Conservation (phyloP, 192 early-diverging fungal genomes). For the Thoreauomyces humboldtii region DNA sequence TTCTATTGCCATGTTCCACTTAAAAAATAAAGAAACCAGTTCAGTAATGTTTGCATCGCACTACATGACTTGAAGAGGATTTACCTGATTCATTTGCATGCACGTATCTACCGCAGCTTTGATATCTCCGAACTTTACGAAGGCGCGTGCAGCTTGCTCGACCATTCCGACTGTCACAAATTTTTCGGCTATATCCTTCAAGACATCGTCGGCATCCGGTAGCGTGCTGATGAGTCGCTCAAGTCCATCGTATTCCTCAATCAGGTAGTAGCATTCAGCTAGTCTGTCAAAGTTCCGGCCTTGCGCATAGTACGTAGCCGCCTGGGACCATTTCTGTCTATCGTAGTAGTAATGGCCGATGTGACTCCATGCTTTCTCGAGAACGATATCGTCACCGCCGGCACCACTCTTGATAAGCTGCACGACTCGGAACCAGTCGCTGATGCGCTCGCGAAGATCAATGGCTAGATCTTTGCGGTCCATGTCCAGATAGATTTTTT, state of each 20-base stretch:
- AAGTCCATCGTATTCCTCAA: slow-evolving; percentile 51
- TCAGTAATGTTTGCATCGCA: neutral
- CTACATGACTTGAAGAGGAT: neutral
- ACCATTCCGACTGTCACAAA: slow-evolving; percentile 50
- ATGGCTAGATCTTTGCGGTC: slow-evolving; percentile 61
- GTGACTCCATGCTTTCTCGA: slow-evolving; percentile 53
- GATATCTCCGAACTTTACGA: slow-evolving; percentile 46
- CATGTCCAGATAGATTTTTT: slow-evolving; percentile 54
- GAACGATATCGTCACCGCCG: slow-evolving; percentile 50
- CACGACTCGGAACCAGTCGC: slow-evolving; percentile 60
- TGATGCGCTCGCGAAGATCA: slow-evolving; percentile 48
- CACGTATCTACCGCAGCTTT: slow-evolving; percentile 52
- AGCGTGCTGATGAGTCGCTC: slow-evolving; percentile 43
- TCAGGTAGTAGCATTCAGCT: slow-evolving; percentile 48
- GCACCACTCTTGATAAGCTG: slow-evolving; percentile 57
- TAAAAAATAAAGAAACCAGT: too few relatives aligned
- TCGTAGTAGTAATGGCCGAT: slow-evolving; percentile 60
- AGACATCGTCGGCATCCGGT: slow-evolving; percentile 33
- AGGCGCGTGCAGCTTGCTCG: slow-evolving; percentile 46
- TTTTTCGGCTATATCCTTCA: slow-evolving; percentile 49
- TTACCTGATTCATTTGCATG: slow-evolving; percentile 54
- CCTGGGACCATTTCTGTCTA: slow-evolving; percentile 49
- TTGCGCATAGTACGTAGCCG: slow-evolving; percentile 56
- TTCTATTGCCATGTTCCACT: slow-evolving; percentile 57
- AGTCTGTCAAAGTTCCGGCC: slow-evolving; percentile 46